A percentile compares a stretch with the other conserved stretches of the same genome.
Evolutionary conservation across 208 protist species (phyloP).

Genomic region (Trypanosoma cruzi): DNA sequence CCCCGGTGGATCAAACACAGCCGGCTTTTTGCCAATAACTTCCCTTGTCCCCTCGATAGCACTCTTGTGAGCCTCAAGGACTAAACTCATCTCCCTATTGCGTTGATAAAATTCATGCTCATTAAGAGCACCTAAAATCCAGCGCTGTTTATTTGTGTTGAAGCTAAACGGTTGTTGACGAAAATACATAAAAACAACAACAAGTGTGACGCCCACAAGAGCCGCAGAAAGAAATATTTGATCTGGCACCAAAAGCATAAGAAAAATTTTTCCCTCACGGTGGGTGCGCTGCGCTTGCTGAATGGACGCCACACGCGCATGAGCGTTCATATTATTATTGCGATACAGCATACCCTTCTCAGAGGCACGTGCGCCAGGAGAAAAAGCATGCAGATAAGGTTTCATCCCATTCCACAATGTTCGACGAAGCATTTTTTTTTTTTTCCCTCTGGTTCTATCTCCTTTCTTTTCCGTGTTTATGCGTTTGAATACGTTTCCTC

Average conservation of each 20-base stretch:
- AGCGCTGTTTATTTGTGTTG: conserved; percentile 58
- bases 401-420: conserved; percentile 51
- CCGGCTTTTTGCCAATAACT: conserved; percentile 42
- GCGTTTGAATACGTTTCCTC: not conserved
- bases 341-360: conserved; percentile 91
- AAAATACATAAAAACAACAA: conserved; percentile 35
- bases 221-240: conserved; percentile 52
- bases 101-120: conserved; percentile 81
- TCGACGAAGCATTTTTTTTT: conserved; percentile 58
- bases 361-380: conserved; percentile 67
- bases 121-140: conserved; percentile 58
- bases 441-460: not conserved
- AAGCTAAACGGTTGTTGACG: conserved; percentile 49
- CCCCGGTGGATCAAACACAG: conserved; percentile 53
- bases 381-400: conserved; percentile 85
- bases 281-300: conserved; percentile 60
- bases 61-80: conserved; percentile 72
- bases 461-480: conserved; percentile 13
- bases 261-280: conserved; percentile 50
- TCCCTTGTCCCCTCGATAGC: conserved; percentile 64
- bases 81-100: conserved; percentile 72
- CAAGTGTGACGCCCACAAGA: conserved; percentile 18
- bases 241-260: conserved; percentile 71
- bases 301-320: conserved; percentile 72
- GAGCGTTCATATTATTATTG: conserved; percentile 87